Evolutionary conservation across 495 filamentous ascomycete species (phyloP).

Genomic region (Aspergillus olivimuriae): DNA sequence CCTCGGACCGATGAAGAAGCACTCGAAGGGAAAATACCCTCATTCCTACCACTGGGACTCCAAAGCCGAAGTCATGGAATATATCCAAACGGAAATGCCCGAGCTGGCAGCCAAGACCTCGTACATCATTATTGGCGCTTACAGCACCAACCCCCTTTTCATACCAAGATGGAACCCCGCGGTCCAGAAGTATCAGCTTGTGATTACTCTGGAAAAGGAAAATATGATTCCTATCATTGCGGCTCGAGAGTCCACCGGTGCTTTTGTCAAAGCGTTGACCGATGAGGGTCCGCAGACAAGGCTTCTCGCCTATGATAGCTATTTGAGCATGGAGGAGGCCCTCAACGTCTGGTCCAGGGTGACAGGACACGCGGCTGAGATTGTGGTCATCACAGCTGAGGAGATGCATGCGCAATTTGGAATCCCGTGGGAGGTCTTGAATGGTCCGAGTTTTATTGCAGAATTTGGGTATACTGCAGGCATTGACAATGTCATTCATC

Average conservation of each 20-base stretch:
- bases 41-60: constrained; percentile 32
- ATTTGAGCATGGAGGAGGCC: constrained; percentile 22
- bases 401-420: constrained; percentile 28
- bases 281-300: constrained; percentile 29
- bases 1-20: constrained; percentile 23
- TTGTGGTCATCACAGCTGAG: constrained; percentile 22
- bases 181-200: constrained; percentile 18
- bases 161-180: constrained; percentile 21
- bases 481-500: constrained; percentile 25
- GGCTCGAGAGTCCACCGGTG: constrained; percentile 28
- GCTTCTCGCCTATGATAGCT: constrained; percentile 38
- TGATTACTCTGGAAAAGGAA: constrained; percentile 18
- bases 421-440: constrained; percentile 31
- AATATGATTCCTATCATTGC: constrained; percentile 33
- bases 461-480: constrained; percentile 40
- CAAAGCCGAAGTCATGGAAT: constrained; percentile 31
- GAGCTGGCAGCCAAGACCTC: constrained; percentile 24
- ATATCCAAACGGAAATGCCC: constrained; percentile 23
- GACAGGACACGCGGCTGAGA: constrained; percentile 22
- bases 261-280: constrained; percentile 36
- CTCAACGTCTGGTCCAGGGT: constrained; percentile 25
- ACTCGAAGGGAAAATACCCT: constrained; percentile 32
- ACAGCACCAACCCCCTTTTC: constrained; percentile 27
- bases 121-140: constrained; percentile 27
- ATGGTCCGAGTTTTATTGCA: constrained; percentile 24